Evolutionary conservation across 768 basidiomycete genomes (phyloP), one percentile per base, ranked within the genome.

Genomic region (Trametopsis cervina): DNA sequence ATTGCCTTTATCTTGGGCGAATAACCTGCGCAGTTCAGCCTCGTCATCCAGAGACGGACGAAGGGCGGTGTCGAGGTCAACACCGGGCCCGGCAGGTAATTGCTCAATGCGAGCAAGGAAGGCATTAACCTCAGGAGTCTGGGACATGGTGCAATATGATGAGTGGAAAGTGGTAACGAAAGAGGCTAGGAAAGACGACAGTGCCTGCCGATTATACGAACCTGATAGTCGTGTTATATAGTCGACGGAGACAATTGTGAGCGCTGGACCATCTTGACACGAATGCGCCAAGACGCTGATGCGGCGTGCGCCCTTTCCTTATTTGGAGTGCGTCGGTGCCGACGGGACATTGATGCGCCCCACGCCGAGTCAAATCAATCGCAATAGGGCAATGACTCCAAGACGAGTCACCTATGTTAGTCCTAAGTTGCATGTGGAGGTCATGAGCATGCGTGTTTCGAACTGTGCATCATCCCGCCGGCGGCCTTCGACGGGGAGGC

Each of bases 31-130:
- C 40, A 83, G 62, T 38, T 74, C 68, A 1, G 73, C 67, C 62
- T 83, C 81, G 42, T 79, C 73, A 9, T 76, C 74, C 43, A 83
- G 65, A 24, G 77, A 76, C 13, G 77, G 76, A 43, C 74, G 68
- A n/a, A 83, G 65, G 9, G 78, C 72, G 42, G 68, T 64, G 36
- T 72, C 63, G 23, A 51, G 45, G 15, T 36, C 42, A 3, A 40
- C 40, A 5, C 53, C 55, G 10, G 57, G 54, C 3, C 59, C 63
- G 3, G 46, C 42, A 1, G 64, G 61, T 5, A 64, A 42, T 17
- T 42, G 40, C 17, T 55, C 44, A 22, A 65, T 49, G 21, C 62
- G 60, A 12, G 54, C 48, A 17, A 65, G 43, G 40, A 65, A 65
- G 7, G 62, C 57, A 20, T 46, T 36, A 10, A 60, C 63, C 41